Percentiles rank a stretch among this genome's conserved stretches.
These are phyloP conservation scores for Cyberlindnera lachancei DNA, from an alignment of 805 yeast genomes.

Conservation along the genomic window DNA sequence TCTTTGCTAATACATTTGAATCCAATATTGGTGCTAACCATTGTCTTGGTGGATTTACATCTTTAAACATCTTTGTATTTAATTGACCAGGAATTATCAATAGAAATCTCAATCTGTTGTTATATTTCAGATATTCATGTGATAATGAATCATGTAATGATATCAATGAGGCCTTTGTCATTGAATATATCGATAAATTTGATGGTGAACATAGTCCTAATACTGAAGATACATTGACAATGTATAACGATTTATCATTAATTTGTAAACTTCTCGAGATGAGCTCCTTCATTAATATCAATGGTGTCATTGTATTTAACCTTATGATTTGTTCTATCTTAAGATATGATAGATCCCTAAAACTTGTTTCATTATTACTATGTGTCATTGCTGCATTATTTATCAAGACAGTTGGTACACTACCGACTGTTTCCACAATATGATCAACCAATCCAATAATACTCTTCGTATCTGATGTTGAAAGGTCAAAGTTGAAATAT, in stretches of 20 bases:
- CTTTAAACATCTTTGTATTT: slow-evolving; percentile 66
- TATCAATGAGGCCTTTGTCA: slow-evolving; percentile 77
- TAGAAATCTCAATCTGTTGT: slow-evolving; percentile 62
- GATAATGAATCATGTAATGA: slow-evolving; percentile 80
- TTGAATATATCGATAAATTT: slow-evolving; percentile 69
- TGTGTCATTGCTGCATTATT: slow-evolving; percentile 79
- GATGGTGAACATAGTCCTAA: slow-evolving; percentile 80
- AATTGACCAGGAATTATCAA: slow-evolving; percentile 82
- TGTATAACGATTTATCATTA: too few species aligned
- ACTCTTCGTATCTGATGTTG: too few species aligned
- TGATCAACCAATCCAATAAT: too few species aligned
- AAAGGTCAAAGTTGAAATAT: too few species aligned
- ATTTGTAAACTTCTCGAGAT: slow-evolving; percentile 54
- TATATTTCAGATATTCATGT: slow-evolving; percentile 51
- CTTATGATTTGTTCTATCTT: slow-evolving; percentile 52
- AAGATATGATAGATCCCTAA: slow-evolving; percentile 40
- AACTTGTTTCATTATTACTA: slow-evolving; percentile 37
- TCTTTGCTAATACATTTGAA: slow-evolving; percentile 47
- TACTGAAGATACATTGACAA: slow-evolving; percentile 73
- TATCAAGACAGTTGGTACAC: slow-evolving; percentile 58
- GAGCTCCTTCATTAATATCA: slow-evolving; percentile 58
- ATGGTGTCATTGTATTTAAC: slow-evolving; percentile 60
- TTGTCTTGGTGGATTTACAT: slow-evolving; percentile 65
- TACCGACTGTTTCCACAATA: too few species aligned
- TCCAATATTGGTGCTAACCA: slow-evolving; percentile 74